These are phyloP conservation scores for Vigna unguiculata DNA, from an alignment of 306 rosid genomes.

Conservation along the genomic window DNA sequence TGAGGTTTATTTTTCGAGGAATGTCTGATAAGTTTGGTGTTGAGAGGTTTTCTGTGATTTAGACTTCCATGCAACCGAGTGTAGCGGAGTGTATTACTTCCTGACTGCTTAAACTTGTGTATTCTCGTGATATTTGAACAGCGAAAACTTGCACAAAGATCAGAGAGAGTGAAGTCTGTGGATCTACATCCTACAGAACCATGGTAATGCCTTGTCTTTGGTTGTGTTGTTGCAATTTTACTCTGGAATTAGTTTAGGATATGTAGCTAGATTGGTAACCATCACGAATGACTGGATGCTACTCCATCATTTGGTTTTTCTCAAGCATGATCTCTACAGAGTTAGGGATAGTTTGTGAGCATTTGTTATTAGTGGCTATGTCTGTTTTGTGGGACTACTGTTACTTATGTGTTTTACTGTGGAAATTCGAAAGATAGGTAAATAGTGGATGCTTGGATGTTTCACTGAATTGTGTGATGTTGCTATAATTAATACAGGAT, in stretches of 20 bases:
- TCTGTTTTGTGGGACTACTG: conserved; percentile 11
- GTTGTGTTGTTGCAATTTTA: conserved; percentile 4
- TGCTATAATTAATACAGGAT: conserved; percentile 67
- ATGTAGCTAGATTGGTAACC: conserved; percentile 9
- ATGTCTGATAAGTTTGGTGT: conserved; percentile 24
- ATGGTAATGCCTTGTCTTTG: conserved; percentile 60
- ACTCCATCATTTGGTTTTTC: conserved; percentile 13
- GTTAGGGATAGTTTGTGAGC: conserved; percentile 19
- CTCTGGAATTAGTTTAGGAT: conserved; percentile 25
- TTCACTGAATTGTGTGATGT: conserved; percentile 44
- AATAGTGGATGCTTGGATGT: background rate
- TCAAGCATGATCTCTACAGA: conserved; percentile 34
- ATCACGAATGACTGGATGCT: background rate
- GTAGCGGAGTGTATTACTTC: conserved; percentile 19
- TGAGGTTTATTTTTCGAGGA: conserved; percentile 32
- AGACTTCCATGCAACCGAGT: conserved; percentile 34
- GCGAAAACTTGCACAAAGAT: conserved; percentile 69
- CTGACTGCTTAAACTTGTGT: conserved; percentile 41
- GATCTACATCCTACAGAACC: conserved; percentile 83
- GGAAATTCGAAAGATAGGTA: conserved; percentile 22
- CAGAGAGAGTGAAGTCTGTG: conserved; percentile 79
- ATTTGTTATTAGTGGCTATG: background rate
- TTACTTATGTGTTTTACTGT: background rate
- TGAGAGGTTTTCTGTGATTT: conserved; percentile 21
- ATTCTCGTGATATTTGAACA: conserved; percentile 40